These are phyloP conservation scores for Stipa capillata DNA, from an alignment of 176 grass and related monocot genomes.

Conservation along the genomic window DNA sequence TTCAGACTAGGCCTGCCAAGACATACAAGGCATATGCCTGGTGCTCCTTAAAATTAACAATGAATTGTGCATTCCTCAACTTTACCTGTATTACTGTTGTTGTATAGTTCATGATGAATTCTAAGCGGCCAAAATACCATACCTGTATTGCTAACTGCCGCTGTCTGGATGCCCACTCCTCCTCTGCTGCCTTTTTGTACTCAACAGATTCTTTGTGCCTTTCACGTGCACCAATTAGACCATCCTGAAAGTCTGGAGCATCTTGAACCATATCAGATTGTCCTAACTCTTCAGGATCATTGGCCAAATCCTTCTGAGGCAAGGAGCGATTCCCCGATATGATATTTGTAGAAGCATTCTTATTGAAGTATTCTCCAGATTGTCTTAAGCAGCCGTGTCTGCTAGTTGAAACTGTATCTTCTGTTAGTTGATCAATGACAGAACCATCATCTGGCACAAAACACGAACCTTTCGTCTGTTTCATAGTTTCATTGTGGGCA, in stretches of 20 bases:
- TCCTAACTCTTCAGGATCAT: background rate
- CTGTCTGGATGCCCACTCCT: constrained; percentile 85
- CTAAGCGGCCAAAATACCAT: background rate
- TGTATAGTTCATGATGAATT: background rate
- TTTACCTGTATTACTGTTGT: background rate
- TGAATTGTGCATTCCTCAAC: background rate
- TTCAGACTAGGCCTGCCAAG: background rate
- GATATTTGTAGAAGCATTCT: background rate
- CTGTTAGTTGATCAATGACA: background rate
- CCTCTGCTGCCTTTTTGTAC: constrained; percentile 61
- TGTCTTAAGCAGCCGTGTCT: background rate
- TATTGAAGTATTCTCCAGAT: constrained; percentile 7
- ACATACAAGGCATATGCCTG: background rate
- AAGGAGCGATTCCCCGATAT: background rate
- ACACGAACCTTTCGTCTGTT: constrained; percentile 9
- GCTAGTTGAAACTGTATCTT: background rate
- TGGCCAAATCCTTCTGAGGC: constrained; percentile 5
- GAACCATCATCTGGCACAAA: background rate
- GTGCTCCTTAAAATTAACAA: constrained; percentile 11
- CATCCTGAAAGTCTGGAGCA: background rate
- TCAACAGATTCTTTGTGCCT: constrained; percentile 84
- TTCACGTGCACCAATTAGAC: constrained; percentile 53
- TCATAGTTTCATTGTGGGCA: constrained; percentile 1
- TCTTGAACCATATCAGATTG: background rate
- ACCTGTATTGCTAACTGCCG: constrained; percentile 79